Evolutionary conservation across 306 rosid species (phyloP).

Genomic region (Trichosanthes truncata): DNA sequence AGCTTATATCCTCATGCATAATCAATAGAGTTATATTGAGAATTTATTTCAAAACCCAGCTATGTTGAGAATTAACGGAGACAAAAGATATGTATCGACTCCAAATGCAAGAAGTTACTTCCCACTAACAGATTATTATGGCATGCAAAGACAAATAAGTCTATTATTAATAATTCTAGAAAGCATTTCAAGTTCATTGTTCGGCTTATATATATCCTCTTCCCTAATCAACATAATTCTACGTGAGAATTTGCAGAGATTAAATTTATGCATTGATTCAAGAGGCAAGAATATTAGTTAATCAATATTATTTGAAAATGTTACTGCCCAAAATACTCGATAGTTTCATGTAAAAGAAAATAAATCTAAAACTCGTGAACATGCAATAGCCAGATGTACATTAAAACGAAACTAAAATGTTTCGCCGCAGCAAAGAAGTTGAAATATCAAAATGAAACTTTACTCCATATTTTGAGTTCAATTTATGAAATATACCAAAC

Average conservation of each 20-base stretch:
- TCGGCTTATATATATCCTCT: background rate
- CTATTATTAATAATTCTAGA: background rate
- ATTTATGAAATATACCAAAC: conserved; percentile 38
- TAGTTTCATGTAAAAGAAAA: background rate
- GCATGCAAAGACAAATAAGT: background rate
- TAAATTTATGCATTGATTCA: background rate
- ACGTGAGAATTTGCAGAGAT: background rate
- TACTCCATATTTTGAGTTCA: background rate
- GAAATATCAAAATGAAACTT: background rate
- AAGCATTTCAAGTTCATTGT: background rate
- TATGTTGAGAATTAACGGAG: background rate
- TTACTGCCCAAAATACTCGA: background rate
- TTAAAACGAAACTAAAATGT: background rate
- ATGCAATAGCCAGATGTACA: background rate
- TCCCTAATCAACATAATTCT: background rate
- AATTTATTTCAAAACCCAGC: background rate
- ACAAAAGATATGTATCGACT: background rate
- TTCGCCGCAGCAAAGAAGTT: background rate
- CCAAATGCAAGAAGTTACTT: too few species aligned
- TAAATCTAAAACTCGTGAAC: background rate
- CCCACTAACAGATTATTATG: too few species aligned
- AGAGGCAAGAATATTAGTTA: background rate
- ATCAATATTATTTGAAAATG: background rate
- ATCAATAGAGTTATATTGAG: background rate
- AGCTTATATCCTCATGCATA: background rate